Conservation (phyloP, 2,329 filamentous ascomycete species). For the Colletotrichum limetticola region DNA sequence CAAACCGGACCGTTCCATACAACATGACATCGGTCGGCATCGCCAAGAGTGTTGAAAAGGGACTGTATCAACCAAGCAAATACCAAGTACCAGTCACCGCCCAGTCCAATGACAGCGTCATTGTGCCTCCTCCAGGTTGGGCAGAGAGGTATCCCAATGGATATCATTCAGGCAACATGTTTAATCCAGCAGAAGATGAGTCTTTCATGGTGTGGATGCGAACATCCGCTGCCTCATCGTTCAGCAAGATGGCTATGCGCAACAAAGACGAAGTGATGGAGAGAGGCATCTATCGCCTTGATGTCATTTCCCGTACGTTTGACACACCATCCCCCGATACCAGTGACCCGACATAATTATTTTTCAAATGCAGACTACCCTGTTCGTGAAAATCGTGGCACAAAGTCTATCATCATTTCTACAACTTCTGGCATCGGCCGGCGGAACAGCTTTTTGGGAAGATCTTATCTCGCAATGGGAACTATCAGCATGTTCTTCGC, state of each 20-base stretch:
- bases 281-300: conserved; percentile 10
- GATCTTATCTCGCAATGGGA: background rate
- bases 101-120: background rate
- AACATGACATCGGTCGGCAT: background rate
- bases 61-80: background rate
- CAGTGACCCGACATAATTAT: too few species aligned
- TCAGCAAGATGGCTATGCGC: background rate
- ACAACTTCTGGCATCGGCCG: background rate
- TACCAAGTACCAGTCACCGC: background rate
- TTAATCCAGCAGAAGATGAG: conserved; percentile 5
- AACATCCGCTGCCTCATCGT: background rate
- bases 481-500: background rate
- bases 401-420: background rate
- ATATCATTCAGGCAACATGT: conserved; percentile 15
- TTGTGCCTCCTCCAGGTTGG: conserved; percentile 4
- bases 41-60: background rate
- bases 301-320: conserved; percentile 6
- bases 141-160: background rate
- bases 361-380: background rate
- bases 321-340: fast-evolving
- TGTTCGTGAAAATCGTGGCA: background rate
- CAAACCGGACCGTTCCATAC: background rate
- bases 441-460: background rate
- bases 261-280: conserved; percentile 1
- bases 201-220: conserved; percentile 24